These are phyloP conservation scores for Amaranthus tricolor DNA, from an alignment of 179 eudicot species.

Conservation along the genomic window DNA sequence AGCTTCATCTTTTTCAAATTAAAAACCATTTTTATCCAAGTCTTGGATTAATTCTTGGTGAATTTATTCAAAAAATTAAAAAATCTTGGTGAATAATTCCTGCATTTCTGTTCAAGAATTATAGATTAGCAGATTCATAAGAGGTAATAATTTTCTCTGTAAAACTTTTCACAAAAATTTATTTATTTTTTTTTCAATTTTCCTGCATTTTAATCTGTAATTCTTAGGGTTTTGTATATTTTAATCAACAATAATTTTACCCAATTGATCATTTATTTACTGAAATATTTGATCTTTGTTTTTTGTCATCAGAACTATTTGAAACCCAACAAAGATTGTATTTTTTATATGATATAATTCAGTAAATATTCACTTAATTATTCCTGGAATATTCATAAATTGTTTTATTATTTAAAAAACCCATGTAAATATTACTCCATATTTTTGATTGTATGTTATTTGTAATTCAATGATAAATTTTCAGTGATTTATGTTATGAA, in stretches of 20 bases:
- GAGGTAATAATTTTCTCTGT: conserved; percentile 14
- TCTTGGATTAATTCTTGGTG: too few species aligned
- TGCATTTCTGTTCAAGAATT: neutral
- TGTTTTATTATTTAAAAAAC: neutral
- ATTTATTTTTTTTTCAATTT: neutral
- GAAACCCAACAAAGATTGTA: neutral
- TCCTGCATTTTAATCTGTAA: neutral
- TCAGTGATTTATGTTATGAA: neutral
- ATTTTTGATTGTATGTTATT: neutral
- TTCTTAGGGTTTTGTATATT: neutral
- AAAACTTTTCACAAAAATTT: neutral
- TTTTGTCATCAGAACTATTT: neutral
- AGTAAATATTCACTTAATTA: neutral
- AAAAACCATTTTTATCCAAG: neutral
- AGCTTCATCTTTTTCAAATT: neutral
- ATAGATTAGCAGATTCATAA: neutral
- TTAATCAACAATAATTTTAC: neutral
- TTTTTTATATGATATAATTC: neutral
- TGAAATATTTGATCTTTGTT: neutral
- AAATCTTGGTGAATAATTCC: neutral
- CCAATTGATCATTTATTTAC: neutral
- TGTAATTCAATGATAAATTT: neutral
- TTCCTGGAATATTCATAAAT: neutral
- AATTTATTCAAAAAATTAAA: too few species aligned
- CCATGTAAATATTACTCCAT: neutral